phyloP scores from a whole-genome alignment of 306 rosid genomes.

The Albizia julibrissin region DNA sequence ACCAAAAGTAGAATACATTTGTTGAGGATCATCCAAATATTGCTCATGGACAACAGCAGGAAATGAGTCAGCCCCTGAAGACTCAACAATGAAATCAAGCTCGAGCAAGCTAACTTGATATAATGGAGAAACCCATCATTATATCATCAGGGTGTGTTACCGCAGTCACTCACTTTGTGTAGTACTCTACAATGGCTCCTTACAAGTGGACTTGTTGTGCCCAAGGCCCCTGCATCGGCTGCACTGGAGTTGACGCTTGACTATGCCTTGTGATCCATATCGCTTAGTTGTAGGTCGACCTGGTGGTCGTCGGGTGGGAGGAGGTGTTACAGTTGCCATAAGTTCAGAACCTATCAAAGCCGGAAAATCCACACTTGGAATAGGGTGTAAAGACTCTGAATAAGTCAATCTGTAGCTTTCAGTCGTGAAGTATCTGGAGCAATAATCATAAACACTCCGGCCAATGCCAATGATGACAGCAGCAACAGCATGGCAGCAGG shows the following conservation, averaged over 20 bases:
- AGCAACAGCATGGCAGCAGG: slow-evolving; percentile 88
- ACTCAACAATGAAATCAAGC: background rate
- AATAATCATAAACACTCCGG: slow-evolving; percentile 76
- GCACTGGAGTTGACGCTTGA: slow-evolving; percentile 91
- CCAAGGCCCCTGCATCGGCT: slow-evolving; percentile 95
- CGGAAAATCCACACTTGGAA: slow-evolving; percentile 49
- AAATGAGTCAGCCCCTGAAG: background rate
- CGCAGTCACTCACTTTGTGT: slow-evolving; percentile 41
- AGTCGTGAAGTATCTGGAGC: slow-evolving; percentile 77
- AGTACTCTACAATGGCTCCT: slow-evolving; percentile 46
- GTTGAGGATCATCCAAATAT: slow-evolving; percentile 5
- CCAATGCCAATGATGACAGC: slow-evolving; percentile 67
- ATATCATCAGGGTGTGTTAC: background rate
- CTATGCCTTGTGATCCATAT: slow-evolving; percentile 61
- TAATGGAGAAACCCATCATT: background rate
- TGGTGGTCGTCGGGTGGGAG: slow-evolving; percentile 93
- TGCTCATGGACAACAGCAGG: background rate
- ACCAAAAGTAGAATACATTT: slow-evolving; percentile 22
- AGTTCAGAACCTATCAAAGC: slow-evolving; percentile 51
- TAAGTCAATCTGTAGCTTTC: slow-evolving; percentile 83
- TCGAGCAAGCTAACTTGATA: background rate
- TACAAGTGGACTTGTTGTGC: slow-evolving; percentile 97
- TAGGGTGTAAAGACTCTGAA: slow-evolving; percentile 68
- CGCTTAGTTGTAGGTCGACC: slow-evolving; percentile 86
- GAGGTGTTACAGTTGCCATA: slow-evolving; percentile 79